Evolutionary conservation across 108 stramenopile species (phyloP), one percentile per base, ranked within the genome.

Genomic region (Pseudonitzschia multiseries): DNA sequence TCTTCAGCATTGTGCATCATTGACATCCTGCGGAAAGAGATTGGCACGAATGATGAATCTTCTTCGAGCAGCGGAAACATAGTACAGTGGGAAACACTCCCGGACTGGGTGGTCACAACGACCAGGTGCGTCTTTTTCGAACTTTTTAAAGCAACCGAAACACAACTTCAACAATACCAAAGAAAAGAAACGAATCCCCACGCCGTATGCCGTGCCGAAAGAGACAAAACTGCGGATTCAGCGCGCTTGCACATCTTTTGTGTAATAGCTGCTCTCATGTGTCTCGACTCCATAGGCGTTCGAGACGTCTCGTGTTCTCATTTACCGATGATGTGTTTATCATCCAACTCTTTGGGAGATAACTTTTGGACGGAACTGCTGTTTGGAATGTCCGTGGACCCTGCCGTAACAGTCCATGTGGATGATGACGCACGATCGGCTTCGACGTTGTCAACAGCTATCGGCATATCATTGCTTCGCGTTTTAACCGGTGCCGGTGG

Each of bases 401-500:
- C 70, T 36, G 26, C 21, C 21, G 57, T 22, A 21, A 46, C 29
- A 5, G 42, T 42, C 32, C 27, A 28, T 31, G 4, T 51, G 21
- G 48, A 41, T 22, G 18, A 52, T 51, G n/a, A 3, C 20, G 9
- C 4, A 51, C 50, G 20, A 27, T 27, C 26, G 27, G 29, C 26
- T 17, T 59, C 57, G 26, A 26, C 27, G 21, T 59, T 59, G 40
- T 57, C 57, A 5, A 26, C 28, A 40, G 64, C 54, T 13, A 60
- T 76, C 13, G 75, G 51, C 10, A 50, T 65, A n/a, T n/a, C 62
- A 12, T 26, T 70, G 61, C 50, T 76, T 22, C 69, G 69, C 17
- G 75, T 76, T 8, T 61, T 68, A 46, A 24, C 22, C 33, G 31
- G 41, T 21, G 40, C 36, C 6, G 12, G n/a, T 33, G 18, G 6